Evolutionary conservation across 768 basidiomycete genomes (phyloP).

Genomic region (Pulveroboletus sp.): DNA sequence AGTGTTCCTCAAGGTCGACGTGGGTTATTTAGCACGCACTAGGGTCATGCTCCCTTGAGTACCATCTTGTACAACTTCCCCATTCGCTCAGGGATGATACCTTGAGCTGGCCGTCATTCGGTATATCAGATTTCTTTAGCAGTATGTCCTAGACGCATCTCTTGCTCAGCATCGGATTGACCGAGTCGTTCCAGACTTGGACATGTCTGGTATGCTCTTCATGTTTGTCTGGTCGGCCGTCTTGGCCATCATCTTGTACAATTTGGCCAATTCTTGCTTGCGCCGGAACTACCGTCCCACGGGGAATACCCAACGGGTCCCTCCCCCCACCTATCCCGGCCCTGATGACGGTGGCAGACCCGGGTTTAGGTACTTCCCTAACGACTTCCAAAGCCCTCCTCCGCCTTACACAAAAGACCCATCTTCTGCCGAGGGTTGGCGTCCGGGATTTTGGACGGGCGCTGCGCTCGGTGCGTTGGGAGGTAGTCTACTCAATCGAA

Average conservation of each 20-base stretch:
- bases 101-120: conserved; percentile 5
- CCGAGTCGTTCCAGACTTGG: conserved; percentile 37
- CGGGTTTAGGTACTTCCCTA: conserved; percentile 52
- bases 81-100: conserved; percentile 24
- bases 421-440: conserved; percentile 38
- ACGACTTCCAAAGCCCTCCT: conserved; percentile 45
- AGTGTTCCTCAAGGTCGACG: background rate
- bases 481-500: conserved; percentile 50
- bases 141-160: conserved; percentile 11
- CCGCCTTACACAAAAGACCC: conserved; percentile 56
- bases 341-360: conserved; percentile 11
- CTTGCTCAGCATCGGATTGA: background rate
- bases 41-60: conserved; percentile 90
- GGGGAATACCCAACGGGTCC: conserved; percentile 28
- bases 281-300: conserved; percentile 28
- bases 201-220: conserved; percentile 50
- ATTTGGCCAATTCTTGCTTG: conserved; percentile 55
- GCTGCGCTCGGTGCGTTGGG: conserved; percentile 71
- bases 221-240: conserved; percentile 54
- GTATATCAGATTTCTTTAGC: conserved; percentile 17
- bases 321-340: conserved; percentile 33
- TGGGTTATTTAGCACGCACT: background rate
- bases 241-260: conserved; percentile 54
- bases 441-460: conserved; percentile 86
- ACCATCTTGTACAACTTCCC: conserved; percentile 73